Percentiles rank a stretch among this genome's conserved stretches.
Evolutionary conservation across 1,284 basidiomycete genomes (phyloP).

Genomic region (Psilocybe mexicana): DNA sequence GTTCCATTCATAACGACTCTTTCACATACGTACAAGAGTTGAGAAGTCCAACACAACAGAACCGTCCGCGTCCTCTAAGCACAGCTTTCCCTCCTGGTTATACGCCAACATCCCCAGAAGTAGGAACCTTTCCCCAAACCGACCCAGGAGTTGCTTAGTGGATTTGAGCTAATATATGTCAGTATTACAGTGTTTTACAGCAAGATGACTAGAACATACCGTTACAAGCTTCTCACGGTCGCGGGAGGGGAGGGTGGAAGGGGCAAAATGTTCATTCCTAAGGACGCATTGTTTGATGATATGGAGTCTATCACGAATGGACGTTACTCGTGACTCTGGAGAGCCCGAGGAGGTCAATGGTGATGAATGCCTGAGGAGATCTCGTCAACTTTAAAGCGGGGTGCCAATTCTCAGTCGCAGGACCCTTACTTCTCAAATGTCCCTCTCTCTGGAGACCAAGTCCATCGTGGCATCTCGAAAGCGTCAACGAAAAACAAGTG

Average conservation of each 20-base stretch:
- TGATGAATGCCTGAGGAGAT: constrained; percentile 34
- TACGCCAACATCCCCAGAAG: constrained; percentile 93
- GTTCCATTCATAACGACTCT: not conserved
- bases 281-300: constrained; percentile 89
- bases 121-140: constrained; percentile 88
- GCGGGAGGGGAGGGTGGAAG: constrained; percentile 85
- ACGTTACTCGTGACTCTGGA: constrained; percentile 75
- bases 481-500: constrained; percentile 88
- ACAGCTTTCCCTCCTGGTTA: constrained; percentile 87
- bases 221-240: constrained; percentile 86
- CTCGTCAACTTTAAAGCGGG: not conserved
- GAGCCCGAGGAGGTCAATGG: constrained; percentile 74
- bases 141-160: constrained; percentile 93
- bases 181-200: constrained; percentile 3
- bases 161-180: constrained; percentile 73
- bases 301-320: constrained; percentile 80
- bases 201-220: constrained; percentile 43
- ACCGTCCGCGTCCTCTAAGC: constrained; percentile 94
- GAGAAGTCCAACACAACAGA: constrained; percentile 88
- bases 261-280: constrained; percentile 95
- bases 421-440: constrained; percentile 77
- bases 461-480: constrained; percentile 92
- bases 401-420: not conserved
- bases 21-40: constrained; percentile 59
- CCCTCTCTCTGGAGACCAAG: constrained; percentile 83